Evolutionary conservation across 2,329 filamentous ascomycete species (phyloP).

Genomic region (Fusarium praegraminearum): DNA sequence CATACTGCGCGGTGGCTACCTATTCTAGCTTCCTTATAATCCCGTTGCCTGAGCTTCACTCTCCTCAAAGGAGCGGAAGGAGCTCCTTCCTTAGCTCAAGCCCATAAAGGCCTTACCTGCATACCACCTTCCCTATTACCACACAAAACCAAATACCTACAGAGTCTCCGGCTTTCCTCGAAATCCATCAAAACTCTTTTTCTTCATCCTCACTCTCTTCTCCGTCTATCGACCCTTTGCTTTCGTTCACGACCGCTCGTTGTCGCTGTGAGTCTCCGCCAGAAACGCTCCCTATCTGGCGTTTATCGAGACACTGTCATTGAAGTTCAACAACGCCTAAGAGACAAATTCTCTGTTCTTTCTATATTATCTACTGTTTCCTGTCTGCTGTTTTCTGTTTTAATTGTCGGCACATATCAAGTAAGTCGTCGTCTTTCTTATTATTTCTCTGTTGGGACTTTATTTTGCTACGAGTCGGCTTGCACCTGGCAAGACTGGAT

Average conservation of each 20-base stretch:
- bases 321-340: slow-evolving; percentile 43
- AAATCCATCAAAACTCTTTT: slow-evolving; percentile 5
- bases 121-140: neutral
- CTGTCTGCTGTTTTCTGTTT: slow-evolving; percentile 48
- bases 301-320: slow-evolving; percentile 14
- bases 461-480: neutral
- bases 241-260: slow-evolving; percentile 16
- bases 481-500: slow-evolving; percentile 7
- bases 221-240: slow-evolving; percentile 7
- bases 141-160: neutral
- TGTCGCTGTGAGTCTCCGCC: slow-evolving; percentile 17
- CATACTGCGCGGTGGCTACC: neutral
- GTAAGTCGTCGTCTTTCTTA: slow-evolving; percentile 46
- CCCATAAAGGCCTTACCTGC: neutral
- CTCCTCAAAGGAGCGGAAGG: slow-evolving; percentile 1
- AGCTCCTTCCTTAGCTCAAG: slow-evolving; percentile 21
- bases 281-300: slow-evolving; percentile 26
- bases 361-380: slow-evolving; percentile 50
- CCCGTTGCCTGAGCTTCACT: neutral
- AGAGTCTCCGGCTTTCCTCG: neutral
- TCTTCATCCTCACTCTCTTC: slow-evolving; percentile 20
- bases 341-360: slow-evolving; percentile 51
- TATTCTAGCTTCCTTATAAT: neutral
- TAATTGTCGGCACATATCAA: slow-evolving; percentile 45
- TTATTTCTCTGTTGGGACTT: neutral